Evolutionary conservation across 176 grass and related monocot species (phyloP).

Genomic region (Elaeis guineensis): DNA sequence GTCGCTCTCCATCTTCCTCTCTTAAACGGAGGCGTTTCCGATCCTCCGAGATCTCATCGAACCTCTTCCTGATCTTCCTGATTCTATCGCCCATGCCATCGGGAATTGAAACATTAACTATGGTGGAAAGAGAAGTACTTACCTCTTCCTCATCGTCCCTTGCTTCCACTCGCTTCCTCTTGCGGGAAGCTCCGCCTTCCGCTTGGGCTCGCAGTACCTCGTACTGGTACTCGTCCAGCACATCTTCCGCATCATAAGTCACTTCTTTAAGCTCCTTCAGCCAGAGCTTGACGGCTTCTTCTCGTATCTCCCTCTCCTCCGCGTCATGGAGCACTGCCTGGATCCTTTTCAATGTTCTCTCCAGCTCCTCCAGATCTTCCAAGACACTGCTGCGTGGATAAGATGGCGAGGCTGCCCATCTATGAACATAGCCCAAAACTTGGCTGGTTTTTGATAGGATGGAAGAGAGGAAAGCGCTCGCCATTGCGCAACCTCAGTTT

Average conservation of each 20-base stretch:
- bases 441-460: too few relatives aligned
- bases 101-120: background rate
- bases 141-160: background rate
- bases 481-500: too few relatives aligned
- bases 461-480: too few relatives aligned
- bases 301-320: too few relatives aligned
- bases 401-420: too few relatives aligned
- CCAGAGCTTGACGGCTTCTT: too few relatives aligned
- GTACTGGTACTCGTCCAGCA: slow-evolving; percentile 26
- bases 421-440: too few relatives aligned
- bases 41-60: slow-evolving; percentile 31
- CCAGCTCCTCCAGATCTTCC: too few relatives aligned
- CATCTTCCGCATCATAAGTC: slow-evolving; percentile 20
- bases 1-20: slow-evolving; percentile 19
- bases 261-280: too few relatives aligned
- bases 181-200: slow-evolving; percentile 1
- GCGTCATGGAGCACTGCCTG: too few relatives aligned
- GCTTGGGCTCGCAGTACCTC: background rate
- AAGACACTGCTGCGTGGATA: too few relatives aligned
- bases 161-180: slow-evolving; percentile 1
- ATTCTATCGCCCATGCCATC: slow-evolving; percentile 9
- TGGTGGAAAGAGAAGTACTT: background rate
- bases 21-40: slow-evolving; percentile 6
- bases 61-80: slow-evolving; percentile 3
- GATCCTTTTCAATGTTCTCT: too few relatives aligned